Conservation (phyloP, 2,329 filamentous ascomycete genomes). For the Cordyceps javanica region DNA sequence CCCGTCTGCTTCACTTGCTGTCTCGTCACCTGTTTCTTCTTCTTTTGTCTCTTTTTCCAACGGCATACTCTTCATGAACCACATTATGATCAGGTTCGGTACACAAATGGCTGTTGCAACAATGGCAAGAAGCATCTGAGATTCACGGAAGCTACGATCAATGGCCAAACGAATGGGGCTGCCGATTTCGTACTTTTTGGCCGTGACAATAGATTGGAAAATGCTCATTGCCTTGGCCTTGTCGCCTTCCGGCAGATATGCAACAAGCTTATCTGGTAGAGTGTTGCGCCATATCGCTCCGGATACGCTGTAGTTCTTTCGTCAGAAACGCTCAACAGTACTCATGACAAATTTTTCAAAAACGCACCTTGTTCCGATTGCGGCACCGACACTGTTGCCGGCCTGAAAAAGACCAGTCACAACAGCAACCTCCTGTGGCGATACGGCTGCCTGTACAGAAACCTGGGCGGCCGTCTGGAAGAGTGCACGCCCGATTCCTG, state of each 20-base stretch:
- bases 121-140: conserved; percentile 18
- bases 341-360: too few species aligned
- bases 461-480: conserved; percentile 26
- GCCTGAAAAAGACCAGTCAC: conserved; percentile 31
- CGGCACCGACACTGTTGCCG: conserved; percentile 26
- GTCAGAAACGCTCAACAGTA: neutral
- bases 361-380: conserved; percentile 25
- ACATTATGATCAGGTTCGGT: conserved; percentile 15
- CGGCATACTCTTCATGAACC: conserved; percentile 14
- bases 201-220: conserved; percentile 21
- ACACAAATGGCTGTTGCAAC: conserved; percentile 15
- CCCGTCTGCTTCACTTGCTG: too few species aligned
- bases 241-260: conserved; percentile 18
- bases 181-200: conserved; percentile 15
- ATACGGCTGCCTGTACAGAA: conserved; percentile 29
- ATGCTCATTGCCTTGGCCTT: conserved; percentile 17
- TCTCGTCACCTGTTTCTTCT: neutral
- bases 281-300: conserved; percentile 31
- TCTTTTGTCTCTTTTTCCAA: neutral
- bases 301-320: conserved; percentile 20
- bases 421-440: conserved; percentile 29
- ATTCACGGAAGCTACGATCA: conserved; percentile 16
- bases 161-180: conserved; percentile 14
- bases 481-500: conserved; percentile 30
- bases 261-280: conserved; percentile 21